phyloP scores from a whole-genome alignment of 768 basidiomycete species.

The Macrolepiota dolichaula region DNA sequence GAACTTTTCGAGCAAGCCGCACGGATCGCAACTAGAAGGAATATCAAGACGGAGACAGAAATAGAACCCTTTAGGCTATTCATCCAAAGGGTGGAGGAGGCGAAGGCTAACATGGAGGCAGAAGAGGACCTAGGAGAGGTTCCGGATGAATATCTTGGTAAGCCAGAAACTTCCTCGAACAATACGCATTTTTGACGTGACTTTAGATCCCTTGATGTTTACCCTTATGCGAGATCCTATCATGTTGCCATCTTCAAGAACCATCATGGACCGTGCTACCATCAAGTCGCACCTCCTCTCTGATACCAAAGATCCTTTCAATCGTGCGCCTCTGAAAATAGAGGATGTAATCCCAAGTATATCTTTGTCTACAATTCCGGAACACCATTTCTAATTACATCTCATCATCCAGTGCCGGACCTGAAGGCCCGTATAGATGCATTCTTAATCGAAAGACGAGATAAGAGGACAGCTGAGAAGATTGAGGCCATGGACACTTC shows the following conservation, averaged over 20 bases:
- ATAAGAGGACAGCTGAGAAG: slow-evolving; percentile 26
- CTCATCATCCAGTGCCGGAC: slow-evolving; percentile 47
- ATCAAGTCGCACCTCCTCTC: slow-evolving; percentile 95
- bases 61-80: slow-evolving; percentile 68
- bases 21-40: slow-evolving; percentile 54
- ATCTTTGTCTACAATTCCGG: slow-evolving; percentile 19
- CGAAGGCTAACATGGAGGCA: slow-evolving; percentile 74
- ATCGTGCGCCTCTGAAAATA: slow-evolving; percentile 76
- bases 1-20: slow-evolving; percentile 81
- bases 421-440: slow-evolving; percentile 73
- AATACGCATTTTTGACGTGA: neutral
- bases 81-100: slow-evolving; percentile 79
- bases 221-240: slow-evolving; percentile 97
- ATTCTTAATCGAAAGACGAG: slow-evolving; percentile 60
- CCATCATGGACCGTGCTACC: slow-evolving; percentile 81
- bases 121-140: slow-evolving; percentile 91
- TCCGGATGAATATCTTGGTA: slow-evolving; percentile 94
- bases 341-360: slow-evolving; percentile 77
- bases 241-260: slow-evolving; percentile 75
- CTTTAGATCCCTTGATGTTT: slow-evolving; percentile 84
- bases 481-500: slow-evolving; percentile 9
- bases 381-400: neutral
- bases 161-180: slow-evolving; percentile 19
- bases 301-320: slow-evolving; percentile 93
- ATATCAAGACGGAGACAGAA: slow-evolving; percentile 75